Conservation (phyloP, 805 yeast genomes). For the Ogataea siamensis region DNA sequence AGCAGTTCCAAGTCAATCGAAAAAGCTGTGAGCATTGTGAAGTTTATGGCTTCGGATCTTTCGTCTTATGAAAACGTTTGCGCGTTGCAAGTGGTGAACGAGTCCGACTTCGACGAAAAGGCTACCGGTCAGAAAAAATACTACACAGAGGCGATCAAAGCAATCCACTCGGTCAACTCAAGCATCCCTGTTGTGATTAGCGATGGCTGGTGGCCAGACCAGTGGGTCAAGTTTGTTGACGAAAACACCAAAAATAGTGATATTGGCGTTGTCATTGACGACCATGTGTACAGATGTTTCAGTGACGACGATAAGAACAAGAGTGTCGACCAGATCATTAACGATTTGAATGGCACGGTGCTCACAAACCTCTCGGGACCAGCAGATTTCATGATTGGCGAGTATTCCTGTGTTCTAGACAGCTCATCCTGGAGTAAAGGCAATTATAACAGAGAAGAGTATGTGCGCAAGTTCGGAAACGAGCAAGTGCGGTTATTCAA, state of each 20-base stretch:
- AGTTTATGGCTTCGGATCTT: constrained; percentile 63
- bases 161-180: constrained; percentile 54
- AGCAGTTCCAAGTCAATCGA: constrained; percentile 38
- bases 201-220: constrained; percentile 91
- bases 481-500: constrained; percentile 48
- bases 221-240: constrained; percentile 66
- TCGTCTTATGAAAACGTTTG: constrained; percentile 59
- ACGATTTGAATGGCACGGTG: constrained; percentile 50
- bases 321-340: constrained; percentile 59
- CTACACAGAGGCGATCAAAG: constrained; percentile 61
- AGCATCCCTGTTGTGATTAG: constrained; percentile 74
- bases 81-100: constrained; percentile 86
- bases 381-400: constrained; percentile 79
- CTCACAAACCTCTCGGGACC: constrained; percentile 45
- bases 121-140: constrained; percentile 54
- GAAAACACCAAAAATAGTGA: constrained; percentile 40
- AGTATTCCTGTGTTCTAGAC: constrained; percentile 85
- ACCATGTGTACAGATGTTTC: constrained; percentile 85
- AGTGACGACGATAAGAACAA: constrained; percentile 69
- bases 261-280: constrained; percentile 72
- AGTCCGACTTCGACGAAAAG: constrained; percentile 62
- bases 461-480: constrained; percentile 62
- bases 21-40: constrained; percentile 48
- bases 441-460: constrained; percentile 44
- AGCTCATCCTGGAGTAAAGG: constrained; percentile 65